Evolutionary conservation across 768 basidiomycete genomes (phyloP).

Genomic region (Lentinula sp.): DNA sequence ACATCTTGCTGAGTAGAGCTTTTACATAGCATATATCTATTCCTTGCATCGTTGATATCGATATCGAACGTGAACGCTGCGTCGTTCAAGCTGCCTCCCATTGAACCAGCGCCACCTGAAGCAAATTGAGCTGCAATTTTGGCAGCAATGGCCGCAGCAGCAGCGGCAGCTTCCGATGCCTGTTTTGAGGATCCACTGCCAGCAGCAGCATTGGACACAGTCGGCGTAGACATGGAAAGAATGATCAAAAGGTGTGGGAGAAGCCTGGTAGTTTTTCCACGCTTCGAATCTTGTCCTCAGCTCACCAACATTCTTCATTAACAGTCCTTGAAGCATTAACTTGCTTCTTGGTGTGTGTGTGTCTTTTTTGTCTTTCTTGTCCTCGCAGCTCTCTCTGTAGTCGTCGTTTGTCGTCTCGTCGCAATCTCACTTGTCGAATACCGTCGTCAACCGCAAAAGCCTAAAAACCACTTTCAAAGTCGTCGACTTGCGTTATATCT

Average conservation of each 20-base stretch:
- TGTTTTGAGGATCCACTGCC: slow-evolving; percentile 50
- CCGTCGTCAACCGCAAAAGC: too few species aligned
- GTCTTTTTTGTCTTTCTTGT: slow-evolving; percentile 24
- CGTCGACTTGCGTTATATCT: slow-evolving; percentile 13
- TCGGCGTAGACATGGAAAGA: background rate
- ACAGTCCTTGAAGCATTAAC: slow-evolving; percentile 9
- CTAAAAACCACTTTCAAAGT: too few species aligned
- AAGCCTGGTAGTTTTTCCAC: background rate
- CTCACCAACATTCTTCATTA: too few species aligned
- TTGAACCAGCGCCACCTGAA: slow-evolving; percentile 31
- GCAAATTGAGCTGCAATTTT: slow-evolving; percentile 90
- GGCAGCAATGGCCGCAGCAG: slow-evolving; percentile 84
- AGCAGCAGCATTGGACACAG: slow-evolving; percentile 9
- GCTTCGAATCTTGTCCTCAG: too few species aligned
- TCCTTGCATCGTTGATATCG: slow-evolving; percentile 94
- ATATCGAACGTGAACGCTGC: slow-evolving; percentile 86
- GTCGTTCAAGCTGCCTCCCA: slow-evolving; percentile 58
- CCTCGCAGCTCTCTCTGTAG: background rate
- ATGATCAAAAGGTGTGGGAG: background rate
- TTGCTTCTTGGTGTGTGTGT: slow-evolving; percentile 14
- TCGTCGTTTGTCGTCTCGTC: slow-evolving; percentile 16
- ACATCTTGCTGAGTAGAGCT: slow-evolving; percentile 91
- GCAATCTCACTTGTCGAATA: too few species aligned
- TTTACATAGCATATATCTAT: slow-evolving; percentile 91
- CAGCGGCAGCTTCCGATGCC: slow-evolving; percentile 68